Conservation (phyloP, 345 rosid genomes). For the Microcos paniculata region DNA sequence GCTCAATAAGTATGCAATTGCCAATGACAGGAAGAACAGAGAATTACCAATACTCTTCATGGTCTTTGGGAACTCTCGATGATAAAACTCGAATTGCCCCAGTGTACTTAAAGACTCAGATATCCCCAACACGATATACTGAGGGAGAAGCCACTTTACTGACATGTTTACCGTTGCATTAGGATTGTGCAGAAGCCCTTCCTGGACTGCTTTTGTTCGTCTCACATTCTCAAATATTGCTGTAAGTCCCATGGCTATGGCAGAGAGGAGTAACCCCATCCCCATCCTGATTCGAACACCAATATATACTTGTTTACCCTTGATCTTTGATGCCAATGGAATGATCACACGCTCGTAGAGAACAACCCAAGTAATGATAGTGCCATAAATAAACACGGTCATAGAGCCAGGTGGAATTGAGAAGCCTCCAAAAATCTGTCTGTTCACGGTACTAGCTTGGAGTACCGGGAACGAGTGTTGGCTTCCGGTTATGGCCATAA, state of each 20-base stretch:
- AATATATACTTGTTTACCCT: slow-evolving; percentile 24
- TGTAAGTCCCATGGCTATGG: slow-evolving; percentile 26
- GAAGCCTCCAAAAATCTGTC: slow-evolving; percentile 20
- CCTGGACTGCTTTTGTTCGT: slow-evolving; percentile 17
- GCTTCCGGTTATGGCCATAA: slow-evolving; percentile 33
- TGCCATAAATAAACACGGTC: slow-evolving; percentile 21
- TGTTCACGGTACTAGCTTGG: slow-evolving; percentile 45
- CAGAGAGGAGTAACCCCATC: slow-evolving; percentile 32
- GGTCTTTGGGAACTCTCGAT: slow-evolving; percentile 44
- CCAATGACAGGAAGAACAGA: slow-evolving; percentile 28
- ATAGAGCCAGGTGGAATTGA: slow-evolving; percentile 41
- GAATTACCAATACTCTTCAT: slow-evolving; percentile 47
- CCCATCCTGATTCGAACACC: slow-evolving; percentile 43
- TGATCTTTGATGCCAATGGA: slow-evolving; percentile 29
- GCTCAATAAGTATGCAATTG: slow-evolving; percentile 5
- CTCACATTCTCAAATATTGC: slow-evolving; percentile 38
- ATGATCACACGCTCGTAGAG: slow-evolving; percentile 39
- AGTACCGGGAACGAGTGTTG: slow-evolving; percentile 40
- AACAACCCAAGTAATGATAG: slow-evolving; percentile 40
- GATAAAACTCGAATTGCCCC: slow-evolving; percentile 49
- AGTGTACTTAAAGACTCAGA: slow-evolving; percentile 40
- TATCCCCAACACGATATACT: slow-evolving; percentile 35
- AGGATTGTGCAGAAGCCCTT: slow-evolving; percentile 23
- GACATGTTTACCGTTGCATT: slow-evolving; percentile 28
- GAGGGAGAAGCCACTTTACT: slow-evolving; percentile 40